phyloP scores from a whole-genome alignment of 1,139 yeast species.

The Candida sojae region DNA sequence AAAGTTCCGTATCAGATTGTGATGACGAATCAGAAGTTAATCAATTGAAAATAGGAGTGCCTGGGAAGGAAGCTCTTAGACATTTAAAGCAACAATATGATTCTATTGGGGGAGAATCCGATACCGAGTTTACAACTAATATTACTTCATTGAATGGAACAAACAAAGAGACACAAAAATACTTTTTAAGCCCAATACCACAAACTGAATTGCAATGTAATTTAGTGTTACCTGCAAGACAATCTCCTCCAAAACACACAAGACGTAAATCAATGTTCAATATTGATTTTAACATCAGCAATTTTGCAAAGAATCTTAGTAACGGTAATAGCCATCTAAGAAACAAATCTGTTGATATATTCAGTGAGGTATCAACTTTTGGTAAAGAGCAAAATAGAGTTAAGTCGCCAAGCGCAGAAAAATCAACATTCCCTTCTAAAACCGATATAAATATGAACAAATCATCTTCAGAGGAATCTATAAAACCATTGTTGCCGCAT shows the following conservation, averaged over 20 bases:
- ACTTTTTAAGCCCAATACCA: constrained; percentile 3
- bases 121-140: constrained; percentile 24
- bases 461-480: constrained; percentile 1
- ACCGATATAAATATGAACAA: neutral
- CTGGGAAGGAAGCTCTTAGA: constrained; percentile 34
- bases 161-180: constrained; percentile 3
- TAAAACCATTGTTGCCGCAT: constrained; percentile 1
- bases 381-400: constrained; percentile 3
- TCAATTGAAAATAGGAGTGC: constrained; percentile 32
- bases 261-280: constrained; percentile 44
- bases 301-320: neutral
- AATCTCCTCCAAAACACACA: constrained; percentile 36
- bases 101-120: constrained; percentile 25
- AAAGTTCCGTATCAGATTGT: constrained; percentile 18
- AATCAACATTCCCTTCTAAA: neutral
- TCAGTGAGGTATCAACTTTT: constrained; percentile 1
- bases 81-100: constrained; percentile 29
- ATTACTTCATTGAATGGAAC: constrained; percentile 11
- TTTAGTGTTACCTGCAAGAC: neutral
- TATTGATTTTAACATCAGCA: constrained; percentile 28
- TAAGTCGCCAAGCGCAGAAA: constrained; percentile 2
- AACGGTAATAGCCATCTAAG: constrained; percentile 11
- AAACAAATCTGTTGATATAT: constrained; percentile 16
- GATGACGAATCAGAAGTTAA: constrained; percentile 20
- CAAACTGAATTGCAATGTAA: constrained; percentile 8